These are phyloP conservation scores for Herpetospermum pedunculosum DNA, from an alignment of 306 rosid genomes.

Conservation along the genomic window DNA sequence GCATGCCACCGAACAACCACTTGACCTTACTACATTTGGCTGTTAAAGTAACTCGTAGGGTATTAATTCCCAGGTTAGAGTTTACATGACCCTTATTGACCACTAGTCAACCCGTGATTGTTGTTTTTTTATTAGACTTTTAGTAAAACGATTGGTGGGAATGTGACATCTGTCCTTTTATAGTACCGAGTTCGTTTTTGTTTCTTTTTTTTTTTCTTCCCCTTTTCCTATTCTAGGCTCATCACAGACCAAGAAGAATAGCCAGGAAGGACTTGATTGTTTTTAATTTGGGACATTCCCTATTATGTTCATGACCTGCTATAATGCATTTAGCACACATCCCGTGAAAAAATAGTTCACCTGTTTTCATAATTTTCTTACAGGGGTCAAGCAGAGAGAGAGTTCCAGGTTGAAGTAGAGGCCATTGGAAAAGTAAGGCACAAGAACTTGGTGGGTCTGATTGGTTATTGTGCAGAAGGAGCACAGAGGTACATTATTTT, in stretches of 20 bases:
- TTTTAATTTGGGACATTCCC: neutral
- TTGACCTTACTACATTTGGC: neutral
- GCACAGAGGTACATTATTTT: constrained; percentile 51
- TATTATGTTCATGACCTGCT: constrained; percentile 6
- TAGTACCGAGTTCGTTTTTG: neutral
- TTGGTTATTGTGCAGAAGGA: constrained; percentile 93
- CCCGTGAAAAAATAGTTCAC: constrained; percentile 6
- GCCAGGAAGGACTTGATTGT: neutral
- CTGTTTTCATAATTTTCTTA: constrained; percentile 6
- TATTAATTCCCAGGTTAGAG: no score
- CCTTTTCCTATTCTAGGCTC: neutral
- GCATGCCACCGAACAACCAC: no score
- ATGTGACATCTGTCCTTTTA: neutral
- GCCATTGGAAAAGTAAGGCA: constrained; percentile 98
- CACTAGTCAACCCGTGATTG: no score
- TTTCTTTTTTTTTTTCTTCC: neutral
- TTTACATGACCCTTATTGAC: no score
- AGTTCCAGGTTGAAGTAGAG: constrained; percentile 96
- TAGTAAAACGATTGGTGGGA: neutral
- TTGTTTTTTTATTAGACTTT: neutral
- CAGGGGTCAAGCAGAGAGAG: constrained; percentile 96
- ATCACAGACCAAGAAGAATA: neutral
- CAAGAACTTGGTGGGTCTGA: constrained; percentile 84
- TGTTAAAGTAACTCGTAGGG: neutral
- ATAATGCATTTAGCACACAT: neutral